Conservation (phyloP, 2,329 filamentous ascomycete species). For the Blumeriella jaapii region DNA sequence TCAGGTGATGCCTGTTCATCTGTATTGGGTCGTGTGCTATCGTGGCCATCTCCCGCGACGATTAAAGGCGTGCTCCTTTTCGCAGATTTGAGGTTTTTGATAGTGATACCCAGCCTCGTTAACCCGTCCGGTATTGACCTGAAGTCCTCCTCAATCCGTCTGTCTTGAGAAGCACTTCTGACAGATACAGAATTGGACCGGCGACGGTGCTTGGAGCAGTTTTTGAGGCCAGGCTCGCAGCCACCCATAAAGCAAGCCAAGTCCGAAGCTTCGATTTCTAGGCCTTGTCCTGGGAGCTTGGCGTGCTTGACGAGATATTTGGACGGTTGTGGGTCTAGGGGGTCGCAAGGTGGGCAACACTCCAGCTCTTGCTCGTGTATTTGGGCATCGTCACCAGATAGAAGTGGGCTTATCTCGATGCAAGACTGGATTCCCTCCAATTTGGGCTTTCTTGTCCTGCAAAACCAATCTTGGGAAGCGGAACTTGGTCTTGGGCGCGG, state of each 20-base stretch:
- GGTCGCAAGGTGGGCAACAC: slow-evolving; percentile 17
- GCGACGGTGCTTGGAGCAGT: slow-evolving; percentile 13
- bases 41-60: not conserved
- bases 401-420: slow-evolving; percentile 11
- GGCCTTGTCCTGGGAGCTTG: slow-evolving; percentile 1
- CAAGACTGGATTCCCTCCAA: slow-evolving; percentile 14
- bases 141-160: slow-evolving; percentile 9
- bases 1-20: not conserved
- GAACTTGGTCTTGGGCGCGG: slow-evolving; percentile 13
- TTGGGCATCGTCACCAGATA: slow-evolving; percentile 14
- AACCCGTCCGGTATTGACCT: slow-evolving; percentile 7
- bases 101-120: slow-evolving; percentile 1
- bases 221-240: slow-evolving; percentile 12
- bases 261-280: slow-evolving; percentile 15
- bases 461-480: slow-evolving; percentile 19
- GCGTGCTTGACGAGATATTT: slow-evolving; percentile 13
- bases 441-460: slow-evolving; percentile 14
- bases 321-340: slow-evolving; percentile 10
- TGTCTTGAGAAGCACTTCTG: not conserved
- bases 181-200: slow-evolving; percentile 1
- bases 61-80: not conserved
- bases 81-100: not conserved
- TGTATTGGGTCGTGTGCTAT: not conserved
- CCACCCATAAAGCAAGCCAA: slow-evolving; percentile 19
- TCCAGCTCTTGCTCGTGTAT: slow-evolving; percentile 15